Evolutionary conservation across 2,329 filamentous ascomycete genomes (phyloP), one percentile per base, ranked within the genome.

Genomic region (Botrytis paeoniae): DNA sequence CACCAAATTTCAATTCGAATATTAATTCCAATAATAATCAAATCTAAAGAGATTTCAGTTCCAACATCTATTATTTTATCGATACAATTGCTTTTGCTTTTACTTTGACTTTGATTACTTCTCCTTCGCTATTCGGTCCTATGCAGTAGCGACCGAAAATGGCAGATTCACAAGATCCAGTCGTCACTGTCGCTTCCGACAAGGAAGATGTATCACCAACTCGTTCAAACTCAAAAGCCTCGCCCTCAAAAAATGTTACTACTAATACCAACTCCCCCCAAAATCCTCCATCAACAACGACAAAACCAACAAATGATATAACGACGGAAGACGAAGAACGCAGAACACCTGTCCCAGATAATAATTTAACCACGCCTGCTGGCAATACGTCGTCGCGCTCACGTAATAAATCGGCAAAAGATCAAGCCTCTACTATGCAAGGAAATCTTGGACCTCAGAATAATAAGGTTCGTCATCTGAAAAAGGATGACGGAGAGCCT

Each of bases 401-500:
- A 75, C 8, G 70, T 74, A 29, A 75, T 74, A 29, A 75, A 75
- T 25, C 75, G 71, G 65, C 74, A 72, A 61, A 69, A 70, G 66
- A 78, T 78, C 61, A 72, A 73, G n/a, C 76, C 77, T 76, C 79
- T 78, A 80, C 68, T 75, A 69, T 72, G 70, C 70, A 72, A 54
- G 70, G 59, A 48, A 69, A 51, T 59, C 29, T 61, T 45, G 70
- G 63, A 43, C 20, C 57, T 48, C 63, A 68, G 57, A 66, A 66
- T 16, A 81, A 80, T 77, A 97, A 96, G 84, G 93, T 97, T 73
- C 85, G 92, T 70, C 93, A 96, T 81, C 83, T 97, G 70, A 97
- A 97, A 83, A 96, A 96, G 82, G 93, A 95, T 75, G 93, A 97
- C 80, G 93, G 93, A 79, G 92, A 95, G 77, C 93, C 93, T 65